Conservation (phyloP, 148 eudicot genomes). For the Polygonum aviculare region DNA sequence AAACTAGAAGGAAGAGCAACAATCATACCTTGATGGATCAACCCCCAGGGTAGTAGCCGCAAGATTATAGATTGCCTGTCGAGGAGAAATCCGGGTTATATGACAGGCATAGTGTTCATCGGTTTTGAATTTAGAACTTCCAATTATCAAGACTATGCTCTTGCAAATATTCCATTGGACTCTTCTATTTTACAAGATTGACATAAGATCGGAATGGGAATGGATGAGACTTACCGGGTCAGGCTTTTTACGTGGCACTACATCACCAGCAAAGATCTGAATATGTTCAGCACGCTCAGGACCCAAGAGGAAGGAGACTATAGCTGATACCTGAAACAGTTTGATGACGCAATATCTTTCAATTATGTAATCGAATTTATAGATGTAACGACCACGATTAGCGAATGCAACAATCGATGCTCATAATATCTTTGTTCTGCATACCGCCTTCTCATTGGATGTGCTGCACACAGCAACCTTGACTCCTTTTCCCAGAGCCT, state of each 20-base stretch:
- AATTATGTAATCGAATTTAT: not conserved
- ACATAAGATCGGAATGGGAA: not conserved
- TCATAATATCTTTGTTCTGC: slow-evolving; percentile 14
- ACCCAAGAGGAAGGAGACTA: slow-evolving; percentile 89
- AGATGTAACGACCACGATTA: not conserved
- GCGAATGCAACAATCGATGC: not conserved
- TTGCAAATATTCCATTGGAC: not conserved
- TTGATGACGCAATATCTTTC: not conserved
- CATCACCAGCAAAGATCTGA: slow-evolving; percentile 90
- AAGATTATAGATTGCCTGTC: slow-evolving; percentile 79
- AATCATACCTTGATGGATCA: slow-evolving; percentile 75
- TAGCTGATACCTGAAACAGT: slow-evolving; percentile 74
- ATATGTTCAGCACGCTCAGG: slow-evolving; percentile 83
- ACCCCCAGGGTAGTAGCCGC: slow-evolving; percentile 81
- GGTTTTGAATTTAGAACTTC: not conserved
- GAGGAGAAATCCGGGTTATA: slow-evolving; percentile 5
- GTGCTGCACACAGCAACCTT: slow-evolving; percentile 99
- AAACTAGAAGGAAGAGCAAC: not conserved
- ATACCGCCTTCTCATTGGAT: slow-evolving; percentile 99
- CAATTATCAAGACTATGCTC: not conserved
- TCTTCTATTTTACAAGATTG: not conserved
- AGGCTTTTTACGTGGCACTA: slow-evolving; percentile 95
- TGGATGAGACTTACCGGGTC: slow-evolving; percentile 58
- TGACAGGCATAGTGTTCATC: not conserved
- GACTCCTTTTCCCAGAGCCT: slow-evolving; percentile 74